These are phyloP conservation scores for Aureoboletus auriporus DNA, from an alignment of 768 basidiomycete species.

Conservation along the genomic window DNA sequence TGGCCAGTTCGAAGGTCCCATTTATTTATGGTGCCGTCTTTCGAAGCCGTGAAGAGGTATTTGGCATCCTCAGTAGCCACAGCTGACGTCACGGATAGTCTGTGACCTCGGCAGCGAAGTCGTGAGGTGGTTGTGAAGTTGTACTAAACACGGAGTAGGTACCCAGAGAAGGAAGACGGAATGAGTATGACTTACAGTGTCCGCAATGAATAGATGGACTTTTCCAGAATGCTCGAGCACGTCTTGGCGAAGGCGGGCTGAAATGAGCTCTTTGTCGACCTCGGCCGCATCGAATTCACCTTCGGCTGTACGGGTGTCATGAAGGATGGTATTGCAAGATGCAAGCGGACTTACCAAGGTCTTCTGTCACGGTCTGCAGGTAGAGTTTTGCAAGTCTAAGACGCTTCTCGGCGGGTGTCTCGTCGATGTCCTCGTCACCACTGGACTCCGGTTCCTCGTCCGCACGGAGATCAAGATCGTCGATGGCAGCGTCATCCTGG, in stretches of 20 bases:
- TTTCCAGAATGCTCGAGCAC: conserved; percentile 88
- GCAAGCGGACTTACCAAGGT: conserved; percentile 46
- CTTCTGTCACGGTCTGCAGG: conserved; percentile 77
- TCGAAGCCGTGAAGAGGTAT: conserved; percentile 84
- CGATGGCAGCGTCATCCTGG: conserved; percentile 50
- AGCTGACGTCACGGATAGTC: conserved; percentile 78
- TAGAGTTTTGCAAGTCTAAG: conserved; percentile 89
- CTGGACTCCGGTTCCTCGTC: conserved; percentile 56
- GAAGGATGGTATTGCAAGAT: background rate
- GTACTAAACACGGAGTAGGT: conserved; percentile 38
- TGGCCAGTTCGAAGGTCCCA: conserved; percentile 72
- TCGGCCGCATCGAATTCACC: conserved; percentile 95
- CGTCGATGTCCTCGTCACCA: conserved; percentile 81
- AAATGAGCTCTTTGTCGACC: conserved; percentile 90
- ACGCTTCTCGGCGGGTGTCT: conserved; percentile 92
- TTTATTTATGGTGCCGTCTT: conserved; percentile 87
- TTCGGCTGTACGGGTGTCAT: conserved; percentile 44
- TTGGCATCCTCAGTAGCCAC: conserved; percentile 68
- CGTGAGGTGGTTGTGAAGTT: conserved; percentile 41
- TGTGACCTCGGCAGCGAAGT: conserved; percentile 70
- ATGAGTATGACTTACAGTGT: conserved; percentile 45
- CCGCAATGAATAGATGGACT: conserved; percentile 76
- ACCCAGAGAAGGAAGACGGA: background rate
- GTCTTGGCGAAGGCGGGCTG: conserved; percentile 86
- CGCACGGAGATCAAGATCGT: conserved; percentile 71